A percentile compares a stretch with the other conserved stretches of the same genome.
Evolutionary conservation across 1,284 basidiomycete genomes (phyloP).

Genomic region (Rhodotorula sp.): DNA sequence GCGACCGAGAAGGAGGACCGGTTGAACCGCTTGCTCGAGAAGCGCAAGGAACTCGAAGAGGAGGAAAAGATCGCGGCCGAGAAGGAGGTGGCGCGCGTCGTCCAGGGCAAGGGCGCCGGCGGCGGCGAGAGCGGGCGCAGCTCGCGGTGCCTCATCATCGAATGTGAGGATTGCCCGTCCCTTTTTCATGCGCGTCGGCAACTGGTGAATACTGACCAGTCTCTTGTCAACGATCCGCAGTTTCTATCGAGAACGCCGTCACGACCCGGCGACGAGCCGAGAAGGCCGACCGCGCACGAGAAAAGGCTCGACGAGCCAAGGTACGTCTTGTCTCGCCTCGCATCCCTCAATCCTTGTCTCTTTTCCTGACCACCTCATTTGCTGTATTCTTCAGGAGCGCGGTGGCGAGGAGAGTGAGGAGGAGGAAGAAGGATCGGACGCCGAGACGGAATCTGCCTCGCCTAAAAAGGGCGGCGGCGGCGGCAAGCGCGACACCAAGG

Average conservation of each 20-base stretch:
- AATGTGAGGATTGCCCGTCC: constrained; percentile 54
- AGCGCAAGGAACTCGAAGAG: constrained; percentile 56
- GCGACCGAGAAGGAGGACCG: constrained; percentile 69
- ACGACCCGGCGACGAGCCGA: constrained; percentile 53
- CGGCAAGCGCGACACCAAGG: constrained; percentile 4
- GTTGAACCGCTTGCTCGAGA: constrained; percentile 59
- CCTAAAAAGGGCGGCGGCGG: constrained; percentile 18
- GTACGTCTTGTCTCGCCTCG: too few relatives aligned
- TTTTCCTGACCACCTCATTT: too few relatives aligned
- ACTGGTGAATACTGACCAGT: background rate
- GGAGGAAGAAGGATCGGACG: constrained; percentile 7
- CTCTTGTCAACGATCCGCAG: background rate
- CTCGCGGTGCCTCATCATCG: constrained; percentile 69
- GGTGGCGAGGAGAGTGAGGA: constrained; percentile 7
- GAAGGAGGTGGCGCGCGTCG: constrained; percentile 47
- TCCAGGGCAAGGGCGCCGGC: constrained; percentile 37
- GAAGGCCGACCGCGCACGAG: constrained; percentile 37
- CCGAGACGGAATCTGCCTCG: background rate
- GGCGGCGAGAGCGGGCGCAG: constrained; percentile 48
- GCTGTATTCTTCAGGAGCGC: constrained; percentile 5
- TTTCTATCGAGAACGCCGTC: constrained; percentile 89
- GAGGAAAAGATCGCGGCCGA: constrained; percentile 55
- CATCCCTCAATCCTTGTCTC: too few relatives aligned
- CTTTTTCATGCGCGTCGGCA: background rate
- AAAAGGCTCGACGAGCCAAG: constrained; percentile 33